Evolutionary conservation across 2,329 filamentous ascomycete genomes (phyloP).

Genomic region (Paecilomyces dactylethromorphus): DNA sequence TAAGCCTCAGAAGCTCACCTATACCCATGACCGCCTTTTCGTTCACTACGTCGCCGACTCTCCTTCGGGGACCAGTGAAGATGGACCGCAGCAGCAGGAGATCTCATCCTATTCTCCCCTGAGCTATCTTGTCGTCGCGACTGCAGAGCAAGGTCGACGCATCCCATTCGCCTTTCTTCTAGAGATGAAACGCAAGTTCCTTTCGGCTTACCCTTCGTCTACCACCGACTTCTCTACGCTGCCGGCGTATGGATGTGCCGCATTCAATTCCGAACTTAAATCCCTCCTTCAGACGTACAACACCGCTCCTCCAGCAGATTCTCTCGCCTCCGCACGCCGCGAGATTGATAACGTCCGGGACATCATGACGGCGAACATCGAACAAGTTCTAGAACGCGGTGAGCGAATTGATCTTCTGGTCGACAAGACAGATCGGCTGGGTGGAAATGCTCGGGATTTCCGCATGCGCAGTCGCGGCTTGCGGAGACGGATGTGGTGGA

Average conservation of each 20-base stretch:
- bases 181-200: constrained; percentile 83
- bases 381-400: constrained; percentile 78
- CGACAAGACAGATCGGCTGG: constrained; percentile 91
- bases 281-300: constrained; percentile 77
- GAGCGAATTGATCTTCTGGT: constrained; percentile 91
- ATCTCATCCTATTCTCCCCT: constrained; percentile 66
- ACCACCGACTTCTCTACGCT: constrained; percentile 67
- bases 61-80: constrained; percentile 53
- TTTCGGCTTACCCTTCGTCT: constrained; percentile 59
- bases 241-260: constrained; percentile 82
- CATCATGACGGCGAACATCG: constrained; percentile 95
- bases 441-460: constrained; percentile 84
- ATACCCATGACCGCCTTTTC: constrained; percentile 84
- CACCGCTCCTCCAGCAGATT: constrained; percentile 70
- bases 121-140: constrained; percentile 85
- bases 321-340: constrained; percentile 71
- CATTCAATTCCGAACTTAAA: constrained; percentile 76
- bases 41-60: constrained; percentile 94
- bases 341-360: constrained; percentile 90
- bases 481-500: constrained; percentile 98
- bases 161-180: constrained; percentile 89
- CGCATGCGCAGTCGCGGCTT: constrained; percentile 77
- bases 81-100: constrained; percentile 27
- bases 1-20: constrained; percentile 79
- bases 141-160: constrained; percentile 72